Evolutionary conservation across 2,329 filamentous ascomycete genomes (phyloP), one percentile per base, ranked within the genome.

Genomic region (Pestalotiopsis sp.): DNA sequence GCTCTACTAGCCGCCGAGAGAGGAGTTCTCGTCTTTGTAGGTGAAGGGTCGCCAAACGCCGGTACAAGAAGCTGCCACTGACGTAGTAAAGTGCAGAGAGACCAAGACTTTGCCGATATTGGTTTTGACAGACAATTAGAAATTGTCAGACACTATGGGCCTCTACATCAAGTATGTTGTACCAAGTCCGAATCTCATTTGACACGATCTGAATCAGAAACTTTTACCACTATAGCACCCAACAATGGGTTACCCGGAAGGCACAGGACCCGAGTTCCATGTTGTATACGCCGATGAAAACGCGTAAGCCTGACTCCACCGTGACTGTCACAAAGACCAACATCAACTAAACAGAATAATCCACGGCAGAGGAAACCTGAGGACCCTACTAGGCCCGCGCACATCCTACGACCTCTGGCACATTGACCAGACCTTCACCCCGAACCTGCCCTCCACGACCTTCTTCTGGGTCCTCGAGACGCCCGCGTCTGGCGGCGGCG

Each of bases 381-480:
- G 77, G 63, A 75, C 65, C 2, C 75, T 78, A 0, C 69, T 78
- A 0, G 77, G 77, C 0, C 71, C 73, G 13, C 69, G 72, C 1
- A 75, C 75, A 1, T 72, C 72, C 1, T 78, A 77, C 7, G 77
- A 78, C 7, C 73, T 78, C 1, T 79, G 77, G 77, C 77, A 79
- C 14, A 69, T 78, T 0, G 77, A 79, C 52, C 77, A 79, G n/a
- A 77, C 77, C 0, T 77, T 78, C n/a, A 78, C 76, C 0, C 71
- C 76, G 0, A 78, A 79, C 2, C 70, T 75, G 0, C 77, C 77
- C 0, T 77, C 75, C 1, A 78, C 77, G 1, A 78, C 74, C 1
- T 78, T 79, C 68, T 78, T 79, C 70, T 78, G 77, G 75, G 75
- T 78, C 2, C 76, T 79, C 1, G 77, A 79, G 20, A 73, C 70